These are phyloP conservation scores for maize (Zea mays) DNA, from an alignment of 176 grass and related monocot species.

Conservation along the genomic window Zm-B73-REFERENCE-NAM-5.0 NC_050105.1:145655001-145655500, in stretches of 20 bases:
- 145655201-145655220: slow-evolving; percentile 21
- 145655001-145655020: slow-evolving; percentile 73
- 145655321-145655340: slow-evolving; percentile 79
- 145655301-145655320: slow-evolving; percentile 59
- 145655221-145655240: slow-evolving; percentile 30
- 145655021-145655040: slow-evolving; percentile 81
- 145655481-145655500: slow-evolving; percentile 32
- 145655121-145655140: slow-evolving; percentile 75
- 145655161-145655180: slow-evolving; percentile 68
- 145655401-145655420: slow-evolving; percentile 40
- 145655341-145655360: slow-evolving; percentile 66
- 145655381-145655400: slow-evolving; percentile 33
- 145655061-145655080: slow-evolving; percentile 86
- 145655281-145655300: slow-evolving; percentile 74
- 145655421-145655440: slow-evolving; percentile 52
- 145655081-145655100: slow-evolving; percentile 92
- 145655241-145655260: slow-evolving; percentile 75
- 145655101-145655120: slow-evolving; percentile 91
- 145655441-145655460: slow-evolving; percentile 94
- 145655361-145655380: slow-evolving; percentile 30
- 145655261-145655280: slow-evolving; percentile 95
- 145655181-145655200: slow-evolving; percentile 35
- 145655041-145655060: slow-evolving; percentile 91
- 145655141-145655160: slow-evolving; percentile 91
- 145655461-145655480: slow-evolving; percentile 71